Percentiles rank a stretch among this genome's conserved stretches.
Evolutionary conservation across 257 asterid species (phyloP).

Genomic region (Thymus mandschuricus): DNA sequence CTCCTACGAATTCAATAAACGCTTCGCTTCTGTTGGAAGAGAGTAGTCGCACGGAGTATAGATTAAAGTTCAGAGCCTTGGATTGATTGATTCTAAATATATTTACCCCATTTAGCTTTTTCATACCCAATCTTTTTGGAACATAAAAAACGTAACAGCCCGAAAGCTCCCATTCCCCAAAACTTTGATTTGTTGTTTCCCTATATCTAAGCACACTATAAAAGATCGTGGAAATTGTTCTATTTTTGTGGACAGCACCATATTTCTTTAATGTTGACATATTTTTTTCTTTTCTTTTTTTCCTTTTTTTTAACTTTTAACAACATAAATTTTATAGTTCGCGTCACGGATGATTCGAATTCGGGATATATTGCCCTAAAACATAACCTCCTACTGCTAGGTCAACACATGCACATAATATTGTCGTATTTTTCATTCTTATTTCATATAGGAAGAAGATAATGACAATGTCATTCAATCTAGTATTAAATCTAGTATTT

Average conservation of each 20-base stretch:
- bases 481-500: no score
- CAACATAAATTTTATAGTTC: no score
- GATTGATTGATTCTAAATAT: constrained; percentile 16
- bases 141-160: constrained; percentile 5
- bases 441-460: no score
- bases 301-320: no score
- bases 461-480: no score
- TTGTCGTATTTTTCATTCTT: no score
- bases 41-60: no score
- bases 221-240: constrained; percentile 1
- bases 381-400: no score
- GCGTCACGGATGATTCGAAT: no score
- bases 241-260: neutral
- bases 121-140: neutral
- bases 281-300: neutral
- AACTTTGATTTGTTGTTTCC: constrained; percentile 14
- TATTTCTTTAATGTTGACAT: neutral
- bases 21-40: neutral
- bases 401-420: no score
- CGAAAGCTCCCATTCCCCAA: constrained; percentile 16
- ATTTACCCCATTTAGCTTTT: neutral
- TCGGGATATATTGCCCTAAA: no score
- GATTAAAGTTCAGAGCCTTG: neutral
- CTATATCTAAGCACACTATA: neutral
- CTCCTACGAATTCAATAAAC: neutral